Base-by-base conservation (phyloP, 345 rosid species). In the Eucalyptus caleyi region DNA sequence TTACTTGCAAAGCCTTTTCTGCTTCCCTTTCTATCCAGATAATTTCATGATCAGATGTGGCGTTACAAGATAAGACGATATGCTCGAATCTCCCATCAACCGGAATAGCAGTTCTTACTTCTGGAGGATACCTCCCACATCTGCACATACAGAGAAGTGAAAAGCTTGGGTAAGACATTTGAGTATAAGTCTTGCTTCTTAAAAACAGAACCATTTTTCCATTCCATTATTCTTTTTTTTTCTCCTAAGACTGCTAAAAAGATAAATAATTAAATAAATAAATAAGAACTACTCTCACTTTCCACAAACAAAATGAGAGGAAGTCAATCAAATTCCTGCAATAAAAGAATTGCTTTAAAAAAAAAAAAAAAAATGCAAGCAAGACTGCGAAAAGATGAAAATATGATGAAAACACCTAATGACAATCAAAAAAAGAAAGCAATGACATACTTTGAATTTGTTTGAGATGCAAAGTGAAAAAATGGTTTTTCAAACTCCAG, bases 71-170 rank as follows among this genome's bases (percentile, higher is more conserved):
- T 80, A 98, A 92, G 51, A 98, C 96, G 21, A 98, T 98, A 90
- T 96, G 99, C 81, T 98, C 99, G 88, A 98, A 98, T 90, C 99
- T 95, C 53, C 97, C 99, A 88, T 98, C 99, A 3, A 98, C 99
- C 3, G 99, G 99, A 89, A 98, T 97, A 24, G 99, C 99, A 9
- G 99, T 98, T 92, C 98, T 96, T 67, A 98, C 99, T 92, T 97
- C 96, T 2, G 99, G 99, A 83, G 98, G 99, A 94, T 88, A 98
- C 94, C 99, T 97, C 93, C 99, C 98, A 86, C 99, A 98, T 92
- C 99, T 97, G 92, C 60, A 59, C 19, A 85, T 6, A 72, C 26
- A 37, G 6, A 34, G 47, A 42, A 47, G 59, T 81, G 34, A 86
- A 86, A 83, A 30, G 4, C 37, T 34, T 62, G 44, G 32, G 65